Evolutionary conservation across 371 early-diverging fungal genomes (phyloP), one percentile per base, ranked within the genome.

Genomic region (Mucor racemosus): DNA sequence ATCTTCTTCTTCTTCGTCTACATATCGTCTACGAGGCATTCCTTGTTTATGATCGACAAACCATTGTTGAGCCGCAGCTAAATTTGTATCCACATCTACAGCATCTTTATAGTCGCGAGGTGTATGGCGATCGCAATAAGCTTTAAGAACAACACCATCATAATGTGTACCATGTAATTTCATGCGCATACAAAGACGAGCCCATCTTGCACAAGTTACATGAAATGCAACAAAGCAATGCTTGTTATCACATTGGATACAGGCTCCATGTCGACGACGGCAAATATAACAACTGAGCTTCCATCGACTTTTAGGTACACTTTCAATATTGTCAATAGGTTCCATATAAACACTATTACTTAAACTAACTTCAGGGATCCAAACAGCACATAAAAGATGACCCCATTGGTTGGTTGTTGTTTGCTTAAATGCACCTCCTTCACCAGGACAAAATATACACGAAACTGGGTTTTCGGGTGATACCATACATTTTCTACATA

Each of bases 361-460:
- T 15, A 99, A 80, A 13, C 84, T 79, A n/a, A 92, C 93, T 76
- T 99, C 99, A 2, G 97, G 97, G 33, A 99, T 96, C 95, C 96
- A 98, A 57, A 94, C 80, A 0, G 98, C 96, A 73, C 99, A 99
- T 17, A 96, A 73, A 5, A 99, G 77, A 75, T 99, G 99, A 0
- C 94, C 98, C 99, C 99, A 99, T 58, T 89, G 84, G 77, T 93
- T 94, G 87, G 38, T 87, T 90, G 44, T 68, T 0, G 99, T 98
- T 74, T 96, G 95, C 70, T 99, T 99, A 71, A 97, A 96, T 0
- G 99, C 99, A 3, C 99, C 99, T 8, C 95, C 98, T 72, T 90
- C 88, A 56, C 91, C 91, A 17, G 96, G 98, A 73, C 99, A 99
- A 63, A 99, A 91, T 11, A 97, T 73, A 76, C 99, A 99, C 1